Percentiles rank a stretch among this genome's conserved stretches.
phyloP scores from a whole-genome alignment of 768 basidiomycete genomes.

The Holtermannia corniformis region DNA sequence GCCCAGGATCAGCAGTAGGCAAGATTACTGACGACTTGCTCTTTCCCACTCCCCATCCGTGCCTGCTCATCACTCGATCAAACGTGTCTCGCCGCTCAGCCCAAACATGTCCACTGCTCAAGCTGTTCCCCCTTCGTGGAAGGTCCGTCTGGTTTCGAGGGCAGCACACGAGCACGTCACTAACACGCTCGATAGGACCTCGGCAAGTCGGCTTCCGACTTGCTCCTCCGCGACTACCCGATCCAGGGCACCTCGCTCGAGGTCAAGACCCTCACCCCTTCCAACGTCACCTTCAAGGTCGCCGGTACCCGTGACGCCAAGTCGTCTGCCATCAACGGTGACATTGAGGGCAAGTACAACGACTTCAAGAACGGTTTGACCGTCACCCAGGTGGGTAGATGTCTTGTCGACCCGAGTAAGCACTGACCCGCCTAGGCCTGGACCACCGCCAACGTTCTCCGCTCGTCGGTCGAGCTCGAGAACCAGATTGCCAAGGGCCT shows the following conservation, averaged over 20 bases:
- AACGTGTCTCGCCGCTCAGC: no score
- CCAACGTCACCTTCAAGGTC: conserved; percentile 88
- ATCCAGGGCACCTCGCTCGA: conserved; percentile 50
- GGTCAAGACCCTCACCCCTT: conserved; percentile 47
- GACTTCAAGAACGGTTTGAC: conserved; percentile 87
- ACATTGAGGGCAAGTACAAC: conserved; percentile 89
- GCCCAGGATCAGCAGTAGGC: no score
- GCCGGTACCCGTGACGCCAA: conserved; percentile 70
- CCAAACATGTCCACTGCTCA: conserved; percentile 55
- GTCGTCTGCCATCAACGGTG: conserved; percentile 64
- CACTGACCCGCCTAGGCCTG: conserved; percentile 69
- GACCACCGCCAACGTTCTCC: conserved; percentile 89
- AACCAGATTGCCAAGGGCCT: conserved; percentile 95
- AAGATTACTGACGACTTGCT: no score
- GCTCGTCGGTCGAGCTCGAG: conserved; percentile 85
- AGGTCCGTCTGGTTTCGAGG: conserved; percentile 48
- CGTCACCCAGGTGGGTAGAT: conserved; percentile 53
- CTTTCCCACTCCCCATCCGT: no score
- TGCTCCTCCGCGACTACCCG: conserved; percentile 85
- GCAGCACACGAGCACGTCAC: not conserved
- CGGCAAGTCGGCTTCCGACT: conserved; percentile 94
- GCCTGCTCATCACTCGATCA: no score
- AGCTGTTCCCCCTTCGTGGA: conserved; percentile 95
- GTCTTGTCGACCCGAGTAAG: not conserved
- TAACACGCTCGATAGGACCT: conserved; percentile 27